phyloP scores from a whole-genome alignment of 2,329 filamentous ascomycete species.

The Hypocrella siamensis region DNA sequence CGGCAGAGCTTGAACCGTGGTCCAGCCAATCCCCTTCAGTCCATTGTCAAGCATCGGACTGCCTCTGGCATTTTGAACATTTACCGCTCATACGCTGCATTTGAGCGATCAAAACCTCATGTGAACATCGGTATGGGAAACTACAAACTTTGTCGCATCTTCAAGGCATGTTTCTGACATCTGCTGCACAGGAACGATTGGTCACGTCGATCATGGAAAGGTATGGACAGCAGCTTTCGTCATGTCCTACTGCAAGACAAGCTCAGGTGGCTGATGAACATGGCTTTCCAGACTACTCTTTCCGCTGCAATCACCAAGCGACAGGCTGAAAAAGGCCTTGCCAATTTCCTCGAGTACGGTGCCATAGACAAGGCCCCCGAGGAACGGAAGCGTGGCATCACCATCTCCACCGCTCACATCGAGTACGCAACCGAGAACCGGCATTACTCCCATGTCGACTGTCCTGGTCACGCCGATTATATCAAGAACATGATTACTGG shows the following conservation, averaged over 20 bases:
- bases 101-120: constrained; percentile 86
- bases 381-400: constrained; percentile 99
- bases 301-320: constrained; percentile 98
- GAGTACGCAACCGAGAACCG: constrained; percentile 89
- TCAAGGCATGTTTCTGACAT: not conserved
- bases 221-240: constrained; percentile 32
- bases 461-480: constrained; percentile 99
- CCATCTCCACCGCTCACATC: constrained; percentile 95
- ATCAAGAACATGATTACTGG: constrained; percentile 99
- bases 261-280: not conserved
- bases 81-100: constrained; percentile 52
- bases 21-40: constrained; percentile 63
- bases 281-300: constrained; percentile 64
- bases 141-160: not conserved
- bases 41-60: constrained; percentile 46
- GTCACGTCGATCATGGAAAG: constrained; percentile 99
- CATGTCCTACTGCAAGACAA: too few relatives aligned
- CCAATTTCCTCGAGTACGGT: constrained; percentile 92
- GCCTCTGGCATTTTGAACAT: constrained; percentile 49
- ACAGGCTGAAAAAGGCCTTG: constrained; percentile 85
- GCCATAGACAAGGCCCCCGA: constrained; percentile 98
- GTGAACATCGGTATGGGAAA: constrained; percentile 74
- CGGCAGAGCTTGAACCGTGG: constrained; percentile 56
- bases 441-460: constrained; percentile 99
- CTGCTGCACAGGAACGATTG: constrained; percentile 61